A percentile compares a stretch with the other conserved stretches of the same genome.
These are phyloP conservation scores for Anisogramma anomala DNA, from an alignment of 2,329 filamentous ascomycete species.

Conservation along the genomic window DNA sequence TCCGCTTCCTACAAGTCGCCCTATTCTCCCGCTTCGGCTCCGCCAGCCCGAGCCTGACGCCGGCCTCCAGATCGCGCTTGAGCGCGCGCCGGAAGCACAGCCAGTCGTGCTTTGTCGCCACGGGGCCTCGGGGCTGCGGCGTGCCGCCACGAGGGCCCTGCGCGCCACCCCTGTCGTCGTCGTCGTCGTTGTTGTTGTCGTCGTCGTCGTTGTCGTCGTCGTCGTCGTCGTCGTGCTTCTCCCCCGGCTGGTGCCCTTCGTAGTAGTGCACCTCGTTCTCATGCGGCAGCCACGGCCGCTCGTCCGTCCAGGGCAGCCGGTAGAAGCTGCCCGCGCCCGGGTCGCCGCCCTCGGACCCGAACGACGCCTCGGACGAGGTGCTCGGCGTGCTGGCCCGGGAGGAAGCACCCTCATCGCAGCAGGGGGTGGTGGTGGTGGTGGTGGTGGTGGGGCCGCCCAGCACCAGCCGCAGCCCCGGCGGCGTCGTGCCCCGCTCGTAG, in stretches of 20 bases:
- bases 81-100: constrained; percentile 26
- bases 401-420: not conserved
- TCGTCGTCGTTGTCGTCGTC: constrained; percentile 14
- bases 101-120: constrained; percentile 31
- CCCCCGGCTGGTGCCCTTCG: constrained; percentile 23
- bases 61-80: constrained; percentile 21
- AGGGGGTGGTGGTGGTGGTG: no score
- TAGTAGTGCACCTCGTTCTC: constrained; percentile 30
- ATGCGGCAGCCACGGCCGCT: constrained; percentile 29
- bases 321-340: not conserved
- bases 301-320: constrained; percentile 10
- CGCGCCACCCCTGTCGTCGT: no score
- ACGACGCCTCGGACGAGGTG: not conserved
- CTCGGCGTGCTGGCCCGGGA: not conserved
- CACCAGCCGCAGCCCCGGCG: constrained; percentile 14
- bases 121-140: not conserved
- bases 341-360: not conserved
- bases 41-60: constrained; percentile 18
- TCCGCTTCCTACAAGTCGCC: constrained; percentile 5
- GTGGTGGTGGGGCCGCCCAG: no score
- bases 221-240: constrained; percentile 21
- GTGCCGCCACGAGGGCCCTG: no score
- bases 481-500: constrained; percentile 7
- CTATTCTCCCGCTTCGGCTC: not conserved
- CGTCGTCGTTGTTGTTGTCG: constrained; percentile 15